Percentiles rank a stretch among this genome's conserved stretches.
These are phyloP conservation scores for Clitopilus passeckerianus DNA, from an alignment of 768 basidiomycete species.

Conservation along the genomic window DNA sequence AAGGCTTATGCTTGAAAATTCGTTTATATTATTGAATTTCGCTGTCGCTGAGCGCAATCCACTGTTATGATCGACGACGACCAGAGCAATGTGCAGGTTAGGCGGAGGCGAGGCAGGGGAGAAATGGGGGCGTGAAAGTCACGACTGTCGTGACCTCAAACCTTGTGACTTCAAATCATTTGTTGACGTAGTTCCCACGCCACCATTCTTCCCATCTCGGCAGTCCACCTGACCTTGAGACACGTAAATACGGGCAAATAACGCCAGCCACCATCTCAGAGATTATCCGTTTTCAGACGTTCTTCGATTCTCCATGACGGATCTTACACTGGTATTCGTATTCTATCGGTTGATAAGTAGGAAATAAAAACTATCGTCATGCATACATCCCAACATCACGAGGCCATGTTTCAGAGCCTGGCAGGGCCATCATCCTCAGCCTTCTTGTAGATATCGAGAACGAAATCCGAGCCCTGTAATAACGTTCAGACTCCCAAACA, in stretches of 20 bases:
- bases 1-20: background rate
- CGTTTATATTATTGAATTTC: background rate
- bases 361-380: background rate
- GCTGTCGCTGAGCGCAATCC: background rate
- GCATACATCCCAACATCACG: background rate
- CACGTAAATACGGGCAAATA: background rate
- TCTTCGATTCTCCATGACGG: background rate
- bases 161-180: conserved; percentile 23
- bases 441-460: conserved; percentile 28
- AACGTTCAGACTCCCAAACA: background rate
- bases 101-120: conserved; percentile 10
- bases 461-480: conserved; percentile 26
- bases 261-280: background rate
- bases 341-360: background rate
- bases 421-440: conserved; percentile 19
- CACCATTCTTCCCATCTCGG: conserved; percentile 7
- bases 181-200: conserved; percentile 18
- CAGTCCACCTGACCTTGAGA: background rate
- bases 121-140: conserved; percentile 23
- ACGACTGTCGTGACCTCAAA: conserved; percentile 23
- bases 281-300: background rate
- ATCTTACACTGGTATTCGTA: background rate
- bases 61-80: background rate
- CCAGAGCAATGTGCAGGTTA: conserved; percentile 3
- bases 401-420: conserved; percentile 9